Conservation (phyloP, 306 rosid species). For the Castanopsis chinensis region DNA sequence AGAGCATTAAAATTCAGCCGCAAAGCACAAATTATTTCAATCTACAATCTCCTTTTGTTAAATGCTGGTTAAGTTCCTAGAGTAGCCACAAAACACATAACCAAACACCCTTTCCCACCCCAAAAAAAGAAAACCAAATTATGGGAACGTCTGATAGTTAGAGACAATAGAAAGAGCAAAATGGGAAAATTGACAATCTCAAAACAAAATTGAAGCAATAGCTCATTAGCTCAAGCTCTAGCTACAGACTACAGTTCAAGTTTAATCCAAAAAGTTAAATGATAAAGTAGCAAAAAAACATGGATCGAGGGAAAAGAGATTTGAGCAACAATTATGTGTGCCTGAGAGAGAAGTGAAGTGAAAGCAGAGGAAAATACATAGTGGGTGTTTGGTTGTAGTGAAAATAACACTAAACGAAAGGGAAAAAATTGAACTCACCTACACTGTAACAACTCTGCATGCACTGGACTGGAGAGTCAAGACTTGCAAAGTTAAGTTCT, state of each 20-base stretch:
- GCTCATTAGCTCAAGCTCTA: background rate
- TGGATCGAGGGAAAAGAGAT: background rate
- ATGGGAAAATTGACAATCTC: background rate
- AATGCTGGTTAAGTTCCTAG: slow-evolving; percentile 23
- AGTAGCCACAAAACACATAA: slow-evolving; percentile 21
- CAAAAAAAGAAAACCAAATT: too few relatives aligned
- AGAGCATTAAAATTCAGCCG: slow-evolving; percentile 19
- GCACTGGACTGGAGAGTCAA: background rate
- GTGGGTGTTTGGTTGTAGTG: slow-evolving; percentile 2
- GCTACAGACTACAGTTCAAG: background rate
- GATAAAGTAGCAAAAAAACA: background rate
- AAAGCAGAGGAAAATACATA: background rate
- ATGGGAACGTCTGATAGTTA: too few relatives aligned
- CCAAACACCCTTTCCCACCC: background rate
- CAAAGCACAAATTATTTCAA: slow-evolving; percentile 17
- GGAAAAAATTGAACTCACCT: slow-evolving; percentile 22
- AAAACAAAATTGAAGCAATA: background rate
- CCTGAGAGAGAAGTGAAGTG: background rate
- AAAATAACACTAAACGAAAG: background rate
- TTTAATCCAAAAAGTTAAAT: background rate
- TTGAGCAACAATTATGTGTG: background rate
- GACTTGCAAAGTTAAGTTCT: background rate
- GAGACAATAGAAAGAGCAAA: too few relatives aligned
- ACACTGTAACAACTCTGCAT: background rate
- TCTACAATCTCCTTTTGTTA: slow-evolving; percentile 1